Percentiles rank a stretch among this genome's conserved stretches.
phyloP scores from a whole-genome alignment of 176 grass and related monocot genomes.

The Oryza rufipogon region DNA sequence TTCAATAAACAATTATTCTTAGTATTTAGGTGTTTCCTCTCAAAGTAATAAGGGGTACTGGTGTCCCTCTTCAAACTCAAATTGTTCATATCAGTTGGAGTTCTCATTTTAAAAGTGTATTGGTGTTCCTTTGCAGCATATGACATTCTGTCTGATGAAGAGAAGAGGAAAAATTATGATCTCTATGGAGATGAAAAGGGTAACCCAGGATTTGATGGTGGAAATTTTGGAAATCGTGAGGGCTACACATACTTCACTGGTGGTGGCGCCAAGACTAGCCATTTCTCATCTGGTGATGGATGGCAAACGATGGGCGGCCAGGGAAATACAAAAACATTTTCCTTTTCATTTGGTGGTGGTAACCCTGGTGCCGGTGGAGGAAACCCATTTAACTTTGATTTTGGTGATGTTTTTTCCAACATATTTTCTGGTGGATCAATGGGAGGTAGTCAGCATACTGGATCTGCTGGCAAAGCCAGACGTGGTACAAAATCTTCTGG shows the following conservation, averaged over 20 bases:
- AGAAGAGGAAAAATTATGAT: slow-evolving; percentile 96
- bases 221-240: slow-evolving; percentile 64
- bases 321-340: slow-evolving; percentile 73
- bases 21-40: neutral
- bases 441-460: slow-evolving; percentile 50
- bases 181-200: slow-evolving; percentile 83
- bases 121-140: slow-evolving; percentile 66
- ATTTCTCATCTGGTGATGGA: slow-evolving; percentile 75
- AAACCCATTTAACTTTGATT: slow-evolving; percentile 68
- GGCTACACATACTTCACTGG: slow-evolving; percentile 70
- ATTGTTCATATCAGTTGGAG: neutral
- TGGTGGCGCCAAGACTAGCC: slow-evolving; percentile 56
- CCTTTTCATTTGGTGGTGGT: slow-evolving; percentile 88
- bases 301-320: slow-evolving; percentile 77
- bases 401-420: slow-evolving; percentile 88
- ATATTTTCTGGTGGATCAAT: slow-evolving; percentile 69
- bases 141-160: slow-evolving; percentile 94
- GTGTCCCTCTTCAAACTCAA: neutral
- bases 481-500: slow-evolving; percentile 44
- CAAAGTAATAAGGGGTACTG: neutral
- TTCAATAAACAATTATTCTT: neutral
- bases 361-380: slow-evolving; percentile 49
- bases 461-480: slow-evolving; percentile 54
- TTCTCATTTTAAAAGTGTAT: neutral
- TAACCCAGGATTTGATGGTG: slow-evolving; percentile 61